Evolutionary conservation across 352 stramenopile species (phyloP).

Genomic region (Globisporangium iwayamae): DNA sequence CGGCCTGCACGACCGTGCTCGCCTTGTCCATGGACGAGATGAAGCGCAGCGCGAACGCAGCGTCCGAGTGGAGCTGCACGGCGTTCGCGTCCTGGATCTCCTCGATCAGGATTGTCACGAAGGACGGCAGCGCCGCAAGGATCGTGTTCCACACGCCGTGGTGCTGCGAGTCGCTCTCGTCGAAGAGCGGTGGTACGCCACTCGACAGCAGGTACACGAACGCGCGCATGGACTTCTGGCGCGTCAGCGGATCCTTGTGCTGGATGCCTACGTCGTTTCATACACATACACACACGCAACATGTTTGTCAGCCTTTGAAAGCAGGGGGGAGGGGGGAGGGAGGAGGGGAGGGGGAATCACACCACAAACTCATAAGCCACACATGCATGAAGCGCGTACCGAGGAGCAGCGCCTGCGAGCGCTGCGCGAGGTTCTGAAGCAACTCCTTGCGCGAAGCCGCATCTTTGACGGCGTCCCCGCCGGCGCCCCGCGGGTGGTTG

Average conservation of each 20-base stretch:
- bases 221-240: conserved; percentile 81
- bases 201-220: conserved; percentile 87
- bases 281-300: neutral
- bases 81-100: conserved; percentile 53
- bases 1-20: conserved; percentile 59
- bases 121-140: conserved; percentile 72
- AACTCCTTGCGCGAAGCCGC: conserved; percentile 56
- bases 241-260: conserved; percentile 63
- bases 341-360: neutral
- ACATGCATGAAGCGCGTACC: conserved; percentile 21
- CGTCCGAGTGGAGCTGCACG: conserved; percentile 81
- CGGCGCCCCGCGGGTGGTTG: conserved; percentile 45
- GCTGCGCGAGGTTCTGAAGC: conserved; percentile 74
- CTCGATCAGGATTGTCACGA: conserved; percentile 76
- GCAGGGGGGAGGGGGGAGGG: neutral
- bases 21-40: conserved; percentile 89
- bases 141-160: conserved; percentile 78
- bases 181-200: conserved; percentile 79
- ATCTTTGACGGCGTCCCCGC: conserved; percentile 17
- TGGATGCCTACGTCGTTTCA: conserved; percentile 49
- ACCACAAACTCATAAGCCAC: neutral
- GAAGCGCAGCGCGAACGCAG: conserved; percentile 82
- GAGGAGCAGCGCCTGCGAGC: conserved; percentile 75
- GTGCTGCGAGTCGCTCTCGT: conserved; percentile 82
- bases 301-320: neutral